Evolutionary conservation across 106 monocot species (phyloP).

Genomic region (Agapanthus africanus): DNA sequence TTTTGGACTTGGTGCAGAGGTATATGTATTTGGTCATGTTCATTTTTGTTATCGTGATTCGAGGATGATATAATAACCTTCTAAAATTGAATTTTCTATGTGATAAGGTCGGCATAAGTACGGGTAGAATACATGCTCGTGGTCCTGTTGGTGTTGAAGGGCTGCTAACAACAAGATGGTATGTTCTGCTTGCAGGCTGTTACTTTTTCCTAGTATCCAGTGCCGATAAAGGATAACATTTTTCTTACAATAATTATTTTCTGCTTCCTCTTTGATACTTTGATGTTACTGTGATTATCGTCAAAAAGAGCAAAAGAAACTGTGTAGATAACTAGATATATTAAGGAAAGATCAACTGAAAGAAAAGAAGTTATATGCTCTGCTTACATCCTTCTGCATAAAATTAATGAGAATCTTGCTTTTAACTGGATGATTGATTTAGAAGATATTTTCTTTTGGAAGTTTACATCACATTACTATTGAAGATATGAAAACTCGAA

Average conservation of each 20-base stretch:
- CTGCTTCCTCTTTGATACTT: not conserved
- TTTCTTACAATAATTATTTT: too few species aligned
- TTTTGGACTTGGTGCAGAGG: slow-evolving; percentile 99
- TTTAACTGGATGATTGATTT: not conserved
- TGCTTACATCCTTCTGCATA: not conserved
- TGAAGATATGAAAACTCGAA: too few species aligned
- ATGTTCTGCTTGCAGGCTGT: not conserved
- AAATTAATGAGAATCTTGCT: not conserved
- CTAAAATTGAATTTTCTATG: not conserved
- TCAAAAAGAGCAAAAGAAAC: not conserved
- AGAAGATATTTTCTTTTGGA: too few species aligned
- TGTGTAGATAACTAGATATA: not conserved
- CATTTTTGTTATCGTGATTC: not conserved
- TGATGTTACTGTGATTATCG: not conserved
- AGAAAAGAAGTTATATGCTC: not conserved
- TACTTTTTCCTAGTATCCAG: not conserved
- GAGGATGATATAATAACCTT: not conserved
- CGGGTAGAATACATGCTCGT: slow-evolving; percentile 90
- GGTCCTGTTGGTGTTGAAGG: slow-evolving; percentile 99
- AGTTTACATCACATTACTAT: too few species aligned
- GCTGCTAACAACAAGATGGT: slow-evolving; percentile 86
- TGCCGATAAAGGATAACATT: not conserved
- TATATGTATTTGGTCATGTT: slow-evolving; percentile 11
- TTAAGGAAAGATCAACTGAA: not conserved
- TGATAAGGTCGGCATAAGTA: slow-evolving; percentile 92